phyloP scores from a whole-genome alignment of 345 rosid species.

The Zanthoxylum bungeanum region DNA sequence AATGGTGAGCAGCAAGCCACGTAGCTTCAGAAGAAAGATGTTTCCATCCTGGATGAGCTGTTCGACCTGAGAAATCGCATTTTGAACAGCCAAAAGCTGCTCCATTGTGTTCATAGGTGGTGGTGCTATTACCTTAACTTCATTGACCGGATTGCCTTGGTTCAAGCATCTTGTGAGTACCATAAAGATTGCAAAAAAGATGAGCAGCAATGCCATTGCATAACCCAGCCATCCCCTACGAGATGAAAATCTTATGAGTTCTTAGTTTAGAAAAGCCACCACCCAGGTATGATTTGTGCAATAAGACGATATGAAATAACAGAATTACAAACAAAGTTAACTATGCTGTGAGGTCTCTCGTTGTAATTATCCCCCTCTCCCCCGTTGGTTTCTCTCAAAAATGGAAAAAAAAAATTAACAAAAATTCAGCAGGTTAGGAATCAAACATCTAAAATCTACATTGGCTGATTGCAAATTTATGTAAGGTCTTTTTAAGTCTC shows the following conservation, averaged over 20 bases:
- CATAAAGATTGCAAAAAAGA: conserved; percentile 65
- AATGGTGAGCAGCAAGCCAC: conserved; percentile 64
- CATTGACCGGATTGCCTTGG: conserved; percentile 49
- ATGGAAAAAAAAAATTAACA: background rate
- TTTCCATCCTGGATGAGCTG: conserved; percentile 82
- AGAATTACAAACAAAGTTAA: background rate
- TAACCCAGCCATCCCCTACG: conserved; percentile 73
- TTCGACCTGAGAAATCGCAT: conserved; percentile 74
- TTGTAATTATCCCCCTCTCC: background rate
- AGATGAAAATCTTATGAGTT: conserved; percentile 12
- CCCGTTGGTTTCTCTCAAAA: background rate
- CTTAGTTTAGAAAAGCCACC: background rate
- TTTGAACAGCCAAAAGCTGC: conserved; percentile 93
- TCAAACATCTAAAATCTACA: background rate
- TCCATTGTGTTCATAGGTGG: conserved; percentile 90
- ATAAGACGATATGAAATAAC: background rate
- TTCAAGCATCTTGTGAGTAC: conserved; percentile 51
- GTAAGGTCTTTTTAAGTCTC: no score
- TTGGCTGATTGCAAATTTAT: background rate
- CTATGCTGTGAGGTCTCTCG: background rate
- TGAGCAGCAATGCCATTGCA: conserved; percentile 40
- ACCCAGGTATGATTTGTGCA: background rate
- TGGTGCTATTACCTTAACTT: conserved; percentile 75
- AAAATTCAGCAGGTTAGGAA: background rate
- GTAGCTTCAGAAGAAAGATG: conserved; percentile 76